phyloP scores from a whole-genome alignment of 495 filamentous ascomycete genomes.

The Terfezia boudieri region DNA sequence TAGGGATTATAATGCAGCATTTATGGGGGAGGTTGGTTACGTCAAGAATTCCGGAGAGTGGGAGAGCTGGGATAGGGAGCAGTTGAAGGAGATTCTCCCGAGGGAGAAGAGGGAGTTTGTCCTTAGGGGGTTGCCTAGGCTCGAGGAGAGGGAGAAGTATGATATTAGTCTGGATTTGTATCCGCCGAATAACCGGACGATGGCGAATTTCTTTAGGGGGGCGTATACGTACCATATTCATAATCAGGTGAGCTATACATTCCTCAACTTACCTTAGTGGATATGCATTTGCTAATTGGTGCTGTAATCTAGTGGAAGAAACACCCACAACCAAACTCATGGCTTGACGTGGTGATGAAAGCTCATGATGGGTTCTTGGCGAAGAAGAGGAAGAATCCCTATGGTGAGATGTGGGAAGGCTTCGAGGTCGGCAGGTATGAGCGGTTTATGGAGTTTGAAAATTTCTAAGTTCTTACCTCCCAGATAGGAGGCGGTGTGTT shows the following conservation, averaged over 20 bases:
- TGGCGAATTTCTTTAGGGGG: conserved; percentile 34
- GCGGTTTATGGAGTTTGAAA: conserved; percentile 3
- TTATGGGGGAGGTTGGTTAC: conserved; percentile 23
- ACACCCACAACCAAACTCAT: conserved; percentile 33
- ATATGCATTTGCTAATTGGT: conserved; percentile 1
- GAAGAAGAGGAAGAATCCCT: conserved; percentile 26
- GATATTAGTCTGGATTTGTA: conserved; percentile 26
- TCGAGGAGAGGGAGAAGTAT: conserved; percentile 21
- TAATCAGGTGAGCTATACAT: conserved; percentile 27
- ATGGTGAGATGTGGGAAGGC: conserved; percentile 32
- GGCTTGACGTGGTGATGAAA: conserved; percentile 31
- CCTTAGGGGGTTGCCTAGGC: background rate
- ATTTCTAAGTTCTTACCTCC: background rate
- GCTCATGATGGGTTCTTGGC: conserved; percentile 33
- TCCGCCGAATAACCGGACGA: conserved; percentile 31
- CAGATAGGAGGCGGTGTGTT: too few relatives aligned
- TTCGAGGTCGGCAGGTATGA: conserved; percentile 20
- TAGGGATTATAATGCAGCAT: conserved; percentile 29
- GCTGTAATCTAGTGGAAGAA: conserved; percentile 24
- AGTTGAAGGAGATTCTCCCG: conserved; percentile 11
- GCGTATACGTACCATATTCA: conserved; percentile 38
- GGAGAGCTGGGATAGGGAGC: conserved; percentile 27
- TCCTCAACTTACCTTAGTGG: background rate
- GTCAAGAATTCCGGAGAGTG: conserved; percentile 28
- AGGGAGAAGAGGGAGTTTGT: conserved; percentile 3